A percentile compares a stretch with the other conserved stretches of the same genome.
Evolutionary conservation across 2,329 filamentous ascomycete species (phyloP).

Genomic region (Cladosporium phlei): DNA sequence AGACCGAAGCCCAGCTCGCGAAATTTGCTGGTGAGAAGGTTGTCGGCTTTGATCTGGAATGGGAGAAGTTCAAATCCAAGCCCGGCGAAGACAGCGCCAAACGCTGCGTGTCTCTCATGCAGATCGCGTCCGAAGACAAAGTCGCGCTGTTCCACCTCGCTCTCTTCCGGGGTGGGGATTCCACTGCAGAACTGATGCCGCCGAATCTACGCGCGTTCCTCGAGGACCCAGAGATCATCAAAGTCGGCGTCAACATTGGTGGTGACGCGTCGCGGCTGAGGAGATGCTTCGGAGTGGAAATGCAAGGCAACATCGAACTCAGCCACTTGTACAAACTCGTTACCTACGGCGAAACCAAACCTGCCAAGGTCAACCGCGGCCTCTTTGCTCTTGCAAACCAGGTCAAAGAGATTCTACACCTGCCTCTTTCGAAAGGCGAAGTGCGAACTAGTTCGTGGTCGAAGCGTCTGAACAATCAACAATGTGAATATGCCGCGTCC

Average conservation of each 20-base stretch:
- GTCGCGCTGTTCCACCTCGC: slow-evolving; percentile 81
- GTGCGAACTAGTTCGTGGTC: slow-evolving; percentile 76
- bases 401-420: slow-evolving; percentile 63
- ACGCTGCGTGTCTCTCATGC: slow-evolving; percentile 73
- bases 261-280: slow-evolving; percentile 61
- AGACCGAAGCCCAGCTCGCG: slow-evolving; percentile 61
- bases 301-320: slow-evolving; percentile 69
- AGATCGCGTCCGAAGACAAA: slow-evolving; percentile 70
- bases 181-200: slow-evolving; percentile 55
- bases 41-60: slow-evolving; percentile 88
- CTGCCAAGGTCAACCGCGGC: slow-evolving; percentile 58
- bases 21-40: slow-evolving; percentile 66
- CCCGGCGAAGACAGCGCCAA: slow-evolving; percentile 44
- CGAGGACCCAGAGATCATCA: slow-evolving; percentile 64
- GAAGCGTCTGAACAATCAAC: slow-evolving; percentile 53
- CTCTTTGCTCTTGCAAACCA: slow-evolving; percentile 64
- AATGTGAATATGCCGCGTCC: slow-evolving; percentile 71
- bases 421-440: slow-evolving; percentile 71
- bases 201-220: slow-evolving; percentile 68
- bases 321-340: slow-evolving; percentile 77
- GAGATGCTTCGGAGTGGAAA: slow-evolving; percentile 60
- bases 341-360: slow-evolving; percentile 56
- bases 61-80: slow-evolving; percentile 53
- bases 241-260: slow-evolving; percentile 71
- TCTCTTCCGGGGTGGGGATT: slow-evolving; percentile 39